Base-by-base conservation (phyloP, 2,329 filamentous ascomycete genomes). In the Pseudogymnoascus sp. region DNA sequence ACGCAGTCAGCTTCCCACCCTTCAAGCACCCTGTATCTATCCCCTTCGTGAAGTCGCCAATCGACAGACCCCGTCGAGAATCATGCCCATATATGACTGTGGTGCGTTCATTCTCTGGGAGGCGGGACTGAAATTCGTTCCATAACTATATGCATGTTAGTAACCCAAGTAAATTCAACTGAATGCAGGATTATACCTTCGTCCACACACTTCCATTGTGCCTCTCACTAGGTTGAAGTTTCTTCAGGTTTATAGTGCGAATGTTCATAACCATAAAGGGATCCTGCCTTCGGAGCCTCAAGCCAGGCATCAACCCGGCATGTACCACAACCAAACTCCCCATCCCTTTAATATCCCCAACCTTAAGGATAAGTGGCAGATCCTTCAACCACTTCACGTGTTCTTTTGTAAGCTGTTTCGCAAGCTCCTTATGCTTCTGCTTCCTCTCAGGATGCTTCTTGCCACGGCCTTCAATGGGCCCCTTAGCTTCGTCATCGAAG, bases 1-100 rank as follows among this genome's bases (percentile, higher is more conserved):
- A 75, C 1, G 90, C 93, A 0, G 89, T 91, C 67, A 99, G 78
- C 66, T 85, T 80, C 1, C 86, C 86, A 10, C 92, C 93, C 66
- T 83, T 84, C 2, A 91, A 86, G 73, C 95, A 97, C 0, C 86
- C 88, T 0, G 89, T 90, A 75, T 97, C 95, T 57, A 97, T 79
- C 0, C 95, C 95, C 71, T 92, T 90, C 3, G 88, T 90, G 75
- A 90, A 96, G 60, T 82, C 80, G 60, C 84, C 75, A 16, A 88
- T 75, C 70, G 83, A 82, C 26, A 96, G 81, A 0, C 91, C 92
- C 2, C 77, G 77, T 70, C 87, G 86, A 21, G 91, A 84, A 73
- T 97, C 91, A 73, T 97, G 93, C 4, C 93, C 93, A 75, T 96
- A 97, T 64, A 96, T 81, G 42, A 96, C 88, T 0, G 89, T 91